phyloP scores from a whole-genome alignment of 192 early-diverging fungal species.

The Gaertneriomyces semiglobifer region DNA sequence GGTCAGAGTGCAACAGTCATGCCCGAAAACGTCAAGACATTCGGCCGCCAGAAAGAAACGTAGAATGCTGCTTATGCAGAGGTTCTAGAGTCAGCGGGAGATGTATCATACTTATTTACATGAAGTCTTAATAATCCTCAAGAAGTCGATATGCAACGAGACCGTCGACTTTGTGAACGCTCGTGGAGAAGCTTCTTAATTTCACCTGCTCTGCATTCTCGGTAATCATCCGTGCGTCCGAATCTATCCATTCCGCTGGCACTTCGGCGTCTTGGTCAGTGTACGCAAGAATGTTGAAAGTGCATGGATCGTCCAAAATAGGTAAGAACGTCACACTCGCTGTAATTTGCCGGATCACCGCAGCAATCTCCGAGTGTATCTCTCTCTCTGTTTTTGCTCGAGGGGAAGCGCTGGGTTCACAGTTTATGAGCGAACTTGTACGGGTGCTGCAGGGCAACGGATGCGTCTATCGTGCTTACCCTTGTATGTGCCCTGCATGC shows the following conservation, averaged over 20 bases:
- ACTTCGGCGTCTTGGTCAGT: slow-evolving; percentile 83
- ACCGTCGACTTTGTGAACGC: slow-evolving; percentile 77
- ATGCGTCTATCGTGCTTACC: not conserved
- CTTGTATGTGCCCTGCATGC: not conserved
- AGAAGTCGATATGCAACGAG: slow-evolving; percentile 78
- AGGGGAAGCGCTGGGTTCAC: not conserved
- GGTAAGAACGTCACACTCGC: slow-evolving; percentile 88
- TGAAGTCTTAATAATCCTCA: not conserved
- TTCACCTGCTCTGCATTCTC: slow-evolving; percentile 81
- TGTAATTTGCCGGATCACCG: slow-evolving; percentile 88
- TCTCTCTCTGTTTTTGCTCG: slow-evolving; percentile 52
- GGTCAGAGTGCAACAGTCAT: slow-evolving; percentile 9
- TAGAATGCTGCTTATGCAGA: not conserved
- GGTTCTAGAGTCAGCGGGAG: no score
- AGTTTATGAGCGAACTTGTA: not conserved
- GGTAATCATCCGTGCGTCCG: slow-evolving; percentile 71
- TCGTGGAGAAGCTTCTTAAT: slow-evolving; percentile 78
- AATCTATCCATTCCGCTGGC: slow-evolving; percentile 81
- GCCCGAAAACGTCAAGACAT: slow-evolving; percentile 8
- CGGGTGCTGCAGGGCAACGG: not conserved
- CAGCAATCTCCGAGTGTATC: slow-evolving; percentile 74
- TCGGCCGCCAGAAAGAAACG: slow-evolving; percentile 15
- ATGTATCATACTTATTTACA: no score
- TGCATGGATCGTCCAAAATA: slow-evolving; percentile 81
- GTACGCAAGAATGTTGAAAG: slow-evolving; percentile 88